Conservation (phyloP, 78 protist genomes). For the Anaeramoeba ignava region DNA sequence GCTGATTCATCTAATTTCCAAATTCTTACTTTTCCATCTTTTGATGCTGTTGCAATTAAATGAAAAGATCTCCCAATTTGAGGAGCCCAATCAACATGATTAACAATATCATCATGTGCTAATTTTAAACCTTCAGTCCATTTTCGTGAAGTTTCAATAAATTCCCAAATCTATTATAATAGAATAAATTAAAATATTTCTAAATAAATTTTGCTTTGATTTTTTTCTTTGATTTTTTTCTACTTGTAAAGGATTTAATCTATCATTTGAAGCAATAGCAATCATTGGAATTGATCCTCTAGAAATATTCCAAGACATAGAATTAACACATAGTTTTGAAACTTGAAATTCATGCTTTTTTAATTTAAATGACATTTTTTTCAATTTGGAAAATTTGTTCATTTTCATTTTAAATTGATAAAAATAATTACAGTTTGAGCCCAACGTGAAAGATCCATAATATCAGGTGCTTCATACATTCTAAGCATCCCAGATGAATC, state of each 20-base stretch:
- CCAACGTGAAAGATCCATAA: constrained; percentile 63
- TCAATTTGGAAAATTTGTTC: background rate
- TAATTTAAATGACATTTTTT: constrained; percentile 11
- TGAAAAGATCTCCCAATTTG: constrained; percentile 51
- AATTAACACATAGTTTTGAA: constrained; percentile 22
- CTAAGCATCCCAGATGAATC: constrained; percentile 60
- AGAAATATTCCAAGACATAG: constrained; percentile 65
- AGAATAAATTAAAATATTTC: background rate
- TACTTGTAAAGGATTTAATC: too few relatives aligned
- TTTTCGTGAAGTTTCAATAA: constrained; percentile 26
- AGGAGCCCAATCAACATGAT: constrained; percentile 61
- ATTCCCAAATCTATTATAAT: background rate
- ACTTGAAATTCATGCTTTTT: constrained; percentile 25
- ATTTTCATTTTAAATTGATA: too few relatives aligned
- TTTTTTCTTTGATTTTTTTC: constrained; percentile 36
- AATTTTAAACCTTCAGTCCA: constrained; percentile 18
- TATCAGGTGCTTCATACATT: constrained; percentile 74
- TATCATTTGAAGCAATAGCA: constrained; percentile 53
- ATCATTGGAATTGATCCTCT: constrained; percentile 37
- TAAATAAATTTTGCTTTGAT: background rate
- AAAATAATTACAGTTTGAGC: constrained; percentile 21
- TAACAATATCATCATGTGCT: constrained; percentile 25
- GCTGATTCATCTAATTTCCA: constrained; percentile 21
- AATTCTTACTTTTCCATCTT: constrained; percentile 36
- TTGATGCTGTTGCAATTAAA: constrained; percentile 59